phyloP scores from a whole-genome alignment of 768 basidiomycete genomes.

The Psilocybe azurescens region DNA sequence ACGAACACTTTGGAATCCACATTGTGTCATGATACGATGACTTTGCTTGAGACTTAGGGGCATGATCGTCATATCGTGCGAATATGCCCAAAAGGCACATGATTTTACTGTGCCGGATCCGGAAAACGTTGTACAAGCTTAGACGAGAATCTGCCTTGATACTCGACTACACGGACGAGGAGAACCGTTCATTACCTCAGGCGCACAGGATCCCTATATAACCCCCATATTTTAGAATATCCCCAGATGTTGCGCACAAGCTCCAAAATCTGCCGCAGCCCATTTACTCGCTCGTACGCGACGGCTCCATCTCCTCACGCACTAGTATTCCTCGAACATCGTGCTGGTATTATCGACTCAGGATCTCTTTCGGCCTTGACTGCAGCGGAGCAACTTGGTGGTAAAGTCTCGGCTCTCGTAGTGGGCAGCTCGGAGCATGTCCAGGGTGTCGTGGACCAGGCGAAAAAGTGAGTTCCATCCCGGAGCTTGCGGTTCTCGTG shows the following conservation, averaged over 20 bases:
- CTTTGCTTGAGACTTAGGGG: background rate
- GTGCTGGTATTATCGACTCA: constrained; percentile 79
- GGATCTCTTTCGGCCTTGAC: constrained; percentile 90
- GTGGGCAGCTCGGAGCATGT: constrained; percentile 75
- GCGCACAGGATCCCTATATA: background rate
- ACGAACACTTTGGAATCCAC: background rate
- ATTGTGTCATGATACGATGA: background rate
- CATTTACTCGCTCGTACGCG: constrained; percentile 56
- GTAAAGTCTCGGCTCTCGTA: constrained; percentile 81
- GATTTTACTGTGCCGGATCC: constrained; percentile 17
- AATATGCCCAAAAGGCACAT: constrained; percentile 9
- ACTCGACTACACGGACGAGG: background rate
- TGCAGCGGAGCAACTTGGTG: constrained; percentile 86
- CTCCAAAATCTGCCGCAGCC: constrained; percentile 28
- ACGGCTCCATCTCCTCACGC: constrained; percentile 69
- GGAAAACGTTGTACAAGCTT: constrained; percentile 1
- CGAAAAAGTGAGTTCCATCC: constrained; percentile 66
- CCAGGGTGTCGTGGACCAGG: constrained; percentile 67
- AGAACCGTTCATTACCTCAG: background rate
- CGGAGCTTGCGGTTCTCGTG: background rate
- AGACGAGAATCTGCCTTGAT: background rate
- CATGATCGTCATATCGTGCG: constrained; percentile 3
- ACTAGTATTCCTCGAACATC: constrained; percentile 91
- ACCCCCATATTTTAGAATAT: background rate
- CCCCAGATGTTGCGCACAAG: constrained; percentile 33